Evolutionary conservation across 768 basidiomycete genomes (phyloP).

Genomic region (Hirschioporus abietinus): DNA sequence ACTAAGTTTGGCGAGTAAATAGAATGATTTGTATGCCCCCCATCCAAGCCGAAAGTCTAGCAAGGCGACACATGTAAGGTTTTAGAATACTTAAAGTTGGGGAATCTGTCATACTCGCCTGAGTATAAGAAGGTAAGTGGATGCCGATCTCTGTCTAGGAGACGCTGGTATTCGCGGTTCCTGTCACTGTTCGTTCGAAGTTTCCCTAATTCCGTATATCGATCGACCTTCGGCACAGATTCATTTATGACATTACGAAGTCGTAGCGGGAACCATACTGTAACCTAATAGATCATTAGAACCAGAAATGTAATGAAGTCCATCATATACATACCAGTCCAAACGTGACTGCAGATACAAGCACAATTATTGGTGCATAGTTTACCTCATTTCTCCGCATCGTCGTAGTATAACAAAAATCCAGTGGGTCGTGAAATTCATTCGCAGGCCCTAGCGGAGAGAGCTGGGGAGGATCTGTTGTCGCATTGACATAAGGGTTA

Average conservation of each 20-base stretch:
- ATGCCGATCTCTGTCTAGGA: conserved; percentile 57
- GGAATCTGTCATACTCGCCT: conserved; percentile 33
- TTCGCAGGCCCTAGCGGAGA: conserved; percentile 49
- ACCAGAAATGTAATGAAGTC: not conserved
- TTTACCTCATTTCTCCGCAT: conserved; percentile 68
- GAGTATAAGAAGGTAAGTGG: conserved; percentile 69
- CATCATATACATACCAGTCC: conserved; percentile 36
- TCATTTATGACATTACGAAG: conserved; percentile 49
- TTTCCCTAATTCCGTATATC: conserved; percentile 67
- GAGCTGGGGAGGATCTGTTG: conserved; percentile 41
- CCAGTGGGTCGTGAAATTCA: conserved; percentile 54
- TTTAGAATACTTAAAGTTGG: no score
- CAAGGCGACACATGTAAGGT: conserved; percentile 5
- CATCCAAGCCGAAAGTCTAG: conserved; percentile 66
- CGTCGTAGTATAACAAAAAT: conserved; percentile 78
- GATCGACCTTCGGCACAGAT: conserved; percentile 61
- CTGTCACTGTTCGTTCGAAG: conserved; percentile 48
- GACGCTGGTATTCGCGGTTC: conserved; percentile 65
- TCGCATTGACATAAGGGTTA: conserved; percentile 62
- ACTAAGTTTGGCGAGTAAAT: conserved; percentile 66
- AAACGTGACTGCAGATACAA: conserved; percentile 50
- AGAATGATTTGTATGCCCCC: conserved; percentile 60
- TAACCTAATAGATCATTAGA: conserved; percentile 42
- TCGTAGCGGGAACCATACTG: conserved; percentile 64
- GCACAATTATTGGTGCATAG: conserved; percentile 56